Base-by-base conservation (phyloP, 192 early-diverging fungal species). In the Backusella psychrophila region DNA sequence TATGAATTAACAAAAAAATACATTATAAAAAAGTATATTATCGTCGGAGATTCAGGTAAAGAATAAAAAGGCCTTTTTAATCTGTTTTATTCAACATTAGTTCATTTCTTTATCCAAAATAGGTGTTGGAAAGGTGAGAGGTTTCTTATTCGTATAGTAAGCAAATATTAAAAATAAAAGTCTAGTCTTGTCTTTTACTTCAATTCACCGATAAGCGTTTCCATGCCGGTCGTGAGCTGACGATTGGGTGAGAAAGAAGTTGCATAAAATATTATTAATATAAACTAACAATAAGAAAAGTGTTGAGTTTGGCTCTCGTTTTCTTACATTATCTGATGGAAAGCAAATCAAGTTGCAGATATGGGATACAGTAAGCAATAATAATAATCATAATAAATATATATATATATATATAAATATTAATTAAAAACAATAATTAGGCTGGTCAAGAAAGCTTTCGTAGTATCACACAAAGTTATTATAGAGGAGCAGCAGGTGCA, bases 271-370 rank as follows among this genome's bases (percentile, higher is more conserved):
- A 3, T 31, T 15, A 72, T 72, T 38, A 21, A 68, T 70, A 5
- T 33, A 66, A 23, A 72, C 14, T 29, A 63, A 34, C 19, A 68
- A 23, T 49, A 68, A 21, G 0, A 35, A 35, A 75, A 90, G 89
- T 76, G 93, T 95, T 21, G 93, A 95, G 74, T 95, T 93, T 84
- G 93, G 93, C 39, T 89, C 93, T 41, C 89, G 91, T 34, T 92
- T 95, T 73, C 90, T 95, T 66, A 87, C 78, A 75, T 80, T 93
- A 17, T 31, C 19, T 19, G 90, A 93, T 73, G 90, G 90, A 67
- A 96, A 94, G 76, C 87, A 90, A 77, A 91, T 97, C 78, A 96
- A 96, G 83, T 88, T 97, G 14, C 94, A 97, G 78, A 95, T 97
- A 72, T 98, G 96, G 96, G 96, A 97, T 76, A 96, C 96, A n/a